Base-by-base conservation (phyloP, 306 rosid species). In the Ammopiptanthus mongolicus region DNA sequence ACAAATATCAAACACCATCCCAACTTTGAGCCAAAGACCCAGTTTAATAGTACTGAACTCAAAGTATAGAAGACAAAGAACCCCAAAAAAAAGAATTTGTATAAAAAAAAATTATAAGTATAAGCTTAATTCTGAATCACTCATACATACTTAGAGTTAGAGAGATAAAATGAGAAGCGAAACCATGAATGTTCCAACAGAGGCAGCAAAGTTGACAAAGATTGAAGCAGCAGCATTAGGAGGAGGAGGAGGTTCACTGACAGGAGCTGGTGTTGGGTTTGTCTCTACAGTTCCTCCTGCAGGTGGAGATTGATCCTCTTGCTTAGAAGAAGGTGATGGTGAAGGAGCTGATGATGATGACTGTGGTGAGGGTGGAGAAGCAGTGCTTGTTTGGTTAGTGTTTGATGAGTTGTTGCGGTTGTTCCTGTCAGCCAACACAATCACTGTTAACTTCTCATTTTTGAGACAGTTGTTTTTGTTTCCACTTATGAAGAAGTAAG, bases 401-500 rank as follows among this genome's bases (percentile, higher is more conserved):
- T 50, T 82, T 36, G 84, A 51, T 22, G 80, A 37, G 14, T 44
- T 44, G 13, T 1, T 37, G 46, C 36, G 9, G 57, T 81, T 86
- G 88, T 33, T 84, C 74, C 92, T 87, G 5, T 89, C 85, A 50
- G 97, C 84, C 73, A 96, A 69, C 1, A 92, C 97, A 73, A 78
- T 51, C 21, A 95, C 86, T 2, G 82, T 78, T 33, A 96, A 1
- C 85, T 96, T 96, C 79, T 96, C 92, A 69, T 92, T 90, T 69
- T 89, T 89, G 25, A 14, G 46, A 34, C 99, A 96, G 64, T 88
- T 81, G 12, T 90, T 98, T 76, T 78, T 86, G 85, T 86, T 90
- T 11, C 99, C 99, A 78, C 97, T 90, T 18, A 96, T 83, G 87
- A 95, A 95, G 69, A 84, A 90, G 85, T 84, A 71, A 48, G 92